Evolutionary conservation across 352 stramenopile species (phyloP).

Genomic region (Phytopythium vexans): DNA sequence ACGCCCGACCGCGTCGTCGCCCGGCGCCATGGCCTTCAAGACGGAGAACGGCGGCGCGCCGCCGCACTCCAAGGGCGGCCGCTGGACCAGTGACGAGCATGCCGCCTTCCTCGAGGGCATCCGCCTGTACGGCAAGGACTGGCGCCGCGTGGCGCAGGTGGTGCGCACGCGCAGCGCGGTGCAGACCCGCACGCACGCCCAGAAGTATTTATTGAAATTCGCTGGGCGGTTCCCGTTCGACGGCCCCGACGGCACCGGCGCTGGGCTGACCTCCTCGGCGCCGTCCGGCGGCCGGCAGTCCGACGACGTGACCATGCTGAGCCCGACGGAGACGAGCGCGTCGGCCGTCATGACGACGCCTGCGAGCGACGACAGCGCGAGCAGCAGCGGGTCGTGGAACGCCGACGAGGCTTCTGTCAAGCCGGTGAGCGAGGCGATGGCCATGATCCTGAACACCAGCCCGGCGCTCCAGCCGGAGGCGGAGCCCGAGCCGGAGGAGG

Average conservation of each 20-base stretch:
- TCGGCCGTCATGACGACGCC: constrained; percentile 14
- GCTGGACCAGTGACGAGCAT: constrained; percentile 88
- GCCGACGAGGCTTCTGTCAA: constrained; percentile 19
- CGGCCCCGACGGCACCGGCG: constrained; percentile 14
- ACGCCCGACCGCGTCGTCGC: constrained; percentile 10
- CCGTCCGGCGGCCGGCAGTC: background rate
- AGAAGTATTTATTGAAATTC: constrained; percentile 94
- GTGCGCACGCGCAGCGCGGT: constrained; percentile 83
- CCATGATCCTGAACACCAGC: constrained; percentile 74
- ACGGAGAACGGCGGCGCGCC: constrained; percentile 7
- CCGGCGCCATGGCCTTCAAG: constrained; percentile 10
- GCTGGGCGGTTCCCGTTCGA: constrained; percentile 77
- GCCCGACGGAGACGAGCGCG: constrained; percentile 25
- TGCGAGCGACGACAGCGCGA: constrained; percentile 23
- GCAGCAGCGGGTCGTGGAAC: constrained; percentile 32
- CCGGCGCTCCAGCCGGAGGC: constrained; percentile 28
- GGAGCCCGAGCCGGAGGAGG: constrained; percentile 7
- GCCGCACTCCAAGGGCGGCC: constrained; percentile 63
- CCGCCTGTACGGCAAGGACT: constrained; percentile 86
- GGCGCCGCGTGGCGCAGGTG: constrained; percentile 78
- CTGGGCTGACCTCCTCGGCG: constrained; percentile 15
- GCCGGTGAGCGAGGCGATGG: constrained; percentile 48
- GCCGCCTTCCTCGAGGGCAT: constrained; percentile 84
- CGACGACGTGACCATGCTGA: constrained; percentile 14
- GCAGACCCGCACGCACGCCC: constrained; percentile 85